Evolutionary conservation across 345 rosid species (phyloP).

Genomic region (Carallia pectinifolia): DNA sequence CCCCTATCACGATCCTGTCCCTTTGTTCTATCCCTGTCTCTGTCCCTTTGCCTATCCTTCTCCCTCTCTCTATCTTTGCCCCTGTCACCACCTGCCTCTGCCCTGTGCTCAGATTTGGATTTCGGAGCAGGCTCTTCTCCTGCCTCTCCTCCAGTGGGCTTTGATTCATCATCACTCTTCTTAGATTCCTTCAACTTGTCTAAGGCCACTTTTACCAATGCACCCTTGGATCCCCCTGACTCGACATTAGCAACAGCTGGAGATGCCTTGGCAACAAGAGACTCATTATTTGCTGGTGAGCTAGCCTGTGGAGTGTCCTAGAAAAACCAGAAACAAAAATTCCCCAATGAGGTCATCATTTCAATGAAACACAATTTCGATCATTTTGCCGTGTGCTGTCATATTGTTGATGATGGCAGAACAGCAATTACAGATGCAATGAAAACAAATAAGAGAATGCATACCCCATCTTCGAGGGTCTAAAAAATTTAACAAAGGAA

Average conservation of each 20-base stretch:
- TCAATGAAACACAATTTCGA: neutral
- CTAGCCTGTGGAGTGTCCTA: slow-evolving; percentile 52
- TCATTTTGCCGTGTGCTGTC: neutral
- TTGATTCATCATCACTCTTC: slow-evolving; percentile 64
- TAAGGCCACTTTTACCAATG: slow-evolving; percentile 31
- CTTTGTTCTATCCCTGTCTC: slow-evolving; percentile 43
- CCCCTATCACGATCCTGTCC: slow-evolving; percentile 58
- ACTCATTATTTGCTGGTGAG: slow-evolving; percentile 40
- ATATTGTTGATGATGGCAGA: neutral
- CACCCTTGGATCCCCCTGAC: slow-evolving; percentile 48
- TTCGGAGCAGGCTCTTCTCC: slow-evolving; percentile 46
- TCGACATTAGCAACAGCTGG: slow-evolving; percentile 41
- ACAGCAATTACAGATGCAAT: neutral
- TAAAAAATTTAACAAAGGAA: neutral
- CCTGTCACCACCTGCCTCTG: slow-evolving; percentile 51
- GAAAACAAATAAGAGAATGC: neutral
- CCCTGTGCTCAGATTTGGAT: slow-evolving; percentile 53
- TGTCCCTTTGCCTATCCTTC: slow-evolving; percentile 51
- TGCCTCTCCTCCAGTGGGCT: slow-evolving; percentile 40
- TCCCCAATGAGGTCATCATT: neutral
- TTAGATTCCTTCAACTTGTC: slow-evolving; percentile 59
- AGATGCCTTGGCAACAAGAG: slow-evolving; percentile 35
- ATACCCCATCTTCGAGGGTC: neutral
- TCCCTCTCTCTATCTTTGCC: slow-evolving; percentile 71
- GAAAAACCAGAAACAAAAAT: slow-evolving; percentile 2